Evolutionary conservation across 2,329 filamentous ascomycete genomes (phyloP).

Genomic region (Nemania bipapillata): DNA sequence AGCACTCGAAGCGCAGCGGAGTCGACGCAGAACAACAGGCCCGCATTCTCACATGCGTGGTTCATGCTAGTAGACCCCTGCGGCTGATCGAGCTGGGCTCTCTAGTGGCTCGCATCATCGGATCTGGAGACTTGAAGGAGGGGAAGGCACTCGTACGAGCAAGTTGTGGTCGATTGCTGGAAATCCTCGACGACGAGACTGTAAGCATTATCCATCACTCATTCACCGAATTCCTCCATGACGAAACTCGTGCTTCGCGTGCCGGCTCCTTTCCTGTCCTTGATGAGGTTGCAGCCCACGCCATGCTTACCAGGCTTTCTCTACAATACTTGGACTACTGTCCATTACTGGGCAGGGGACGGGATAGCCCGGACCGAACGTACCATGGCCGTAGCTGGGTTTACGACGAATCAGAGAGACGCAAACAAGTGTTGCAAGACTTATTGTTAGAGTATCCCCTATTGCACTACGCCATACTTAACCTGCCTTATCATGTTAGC

Average conservation of each 20-base stretch:
- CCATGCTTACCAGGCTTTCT: neutral
- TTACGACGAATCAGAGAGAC: neutral
- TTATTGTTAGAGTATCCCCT: neutral
- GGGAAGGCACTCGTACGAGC: neutral
- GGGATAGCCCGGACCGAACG: neutral
- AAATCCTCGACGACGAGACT: conserved; percentile 12
- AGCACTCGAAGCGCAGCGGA: conserved; percentile 1
- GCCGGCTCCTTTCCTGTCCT: conserved; percentile 1
- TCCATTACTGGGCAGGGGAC: neutral
- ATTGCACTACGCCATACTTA: conserved; percentile 2
- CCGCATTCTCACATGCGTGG: neutral
- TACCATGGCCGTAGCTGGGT: neutral
- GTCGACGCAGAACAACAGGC: conserved; percentile 4
- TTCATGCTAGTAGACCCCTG: conserved; percentile 1
- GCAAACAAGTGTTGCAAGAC: neutral
- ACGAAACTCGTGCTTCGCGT: neutral
- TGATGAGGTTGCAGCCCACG: neutral
- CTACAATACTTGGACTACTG: conserved; percentile 9
- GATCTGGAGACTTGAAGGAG: conserved; percentile 4
- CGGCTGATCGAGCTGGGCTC: conserved; percentile 6
- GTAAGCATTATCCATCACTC: conserved; percentile 9
- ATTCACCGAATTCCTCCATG: conserved; percentile 9
- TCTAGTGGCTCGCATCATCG: conserved; percentile 4
- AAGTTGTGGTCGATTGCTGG: conserved; percentile 4
- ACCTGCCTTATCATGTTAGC: neutral